phyloP scores from a whole-genome alignment of 768 basidiomycete species.

The Agaricus blazei region DNA sequence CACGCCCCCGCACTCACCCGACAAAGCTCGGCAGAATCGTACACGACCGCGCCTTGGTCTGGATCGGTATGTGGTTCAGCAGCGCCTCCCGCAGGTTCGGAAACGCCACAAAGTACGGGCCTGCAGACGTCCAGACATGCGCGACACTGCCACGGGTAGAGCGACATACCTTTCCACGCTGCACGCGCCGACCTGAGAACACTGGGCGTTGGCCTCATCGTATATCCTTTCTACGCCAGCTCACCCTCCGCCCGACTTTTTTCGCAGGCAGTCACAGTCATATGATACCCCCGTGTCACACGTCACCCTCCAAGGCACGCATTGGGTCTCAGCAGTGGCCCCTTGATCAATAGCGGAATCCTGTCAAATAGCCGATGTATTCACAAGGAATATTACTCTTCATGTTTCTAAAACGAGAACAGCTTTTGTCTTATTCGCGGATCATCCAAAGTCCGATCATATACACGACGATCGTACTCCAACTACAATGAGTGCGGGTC shows the following conservation, averaged over 20 bases:
- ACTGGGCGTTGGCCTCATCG: constrained; percentile 60
- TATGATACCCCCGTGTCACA: no score
- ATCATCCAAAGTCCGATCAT: no score
- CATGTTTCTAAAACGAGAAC: no score
- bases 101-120: constrained; percentile 93
- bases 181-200: constrained; percentile 63
- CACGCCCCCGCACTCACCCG: constrained; percentile 51
- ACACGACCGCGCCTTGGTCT: constrained; percentile 83
- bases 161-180: constrained; percentile 72
- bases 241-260: neutral
- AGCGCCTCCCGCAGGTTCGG: constrained; percentile 81
- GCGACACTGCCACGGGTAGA: neutral
- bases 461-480: no score
- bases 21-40: constrained; percentile 96
- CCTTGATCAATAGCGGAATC: no score
- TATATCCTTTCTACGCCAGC: neutral
- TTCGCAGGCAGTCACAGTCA: constrained; percentile 3
- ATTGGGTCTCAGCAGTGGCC: no score
- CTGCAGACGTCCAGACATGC: constrained; percentile 32
- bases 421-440: no score
- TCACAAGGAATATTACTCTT: no score
- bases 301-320: neutral
- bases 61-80: constrained; percentile 77
- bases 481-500: no score
- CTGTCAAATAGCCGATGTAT: no score